These are phyloP conservation scores for Suillus paluster DNA, from an alignment of 768 basidiomycete genomes.

Conservation along the genomic window DNA sequence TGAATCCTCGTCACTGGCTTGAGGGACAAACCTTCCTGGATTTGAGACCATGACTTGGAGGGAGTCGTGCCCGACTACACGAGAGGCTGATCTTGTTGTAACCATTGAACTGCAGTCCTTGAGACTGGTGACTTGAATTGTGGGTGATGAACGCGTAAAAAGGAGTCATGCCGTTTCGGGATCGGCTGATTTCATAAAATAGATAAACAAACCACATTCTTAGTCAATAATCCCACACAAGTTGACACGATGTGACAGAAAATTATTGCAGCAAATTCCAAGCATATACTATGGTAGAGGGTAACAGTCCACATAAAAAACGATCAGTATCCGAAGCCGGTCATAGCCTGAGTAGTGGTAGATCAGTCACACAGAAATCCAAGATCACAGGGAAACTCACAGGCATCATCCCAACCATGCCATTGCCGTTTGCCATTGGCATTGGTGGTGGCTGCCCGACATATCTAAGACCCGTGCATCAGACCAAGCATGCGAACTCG, in stretches of 20 bases:
- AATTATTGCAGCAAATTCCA: conserved; percentile 31
- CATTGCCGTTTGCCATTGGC: conserved; percentile 59
- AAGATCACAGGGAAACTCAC: conserved; percentile 43
- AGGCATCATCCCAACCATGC: conserved; percentile 58
- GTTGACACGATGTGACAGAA: conserved; percentile 6
- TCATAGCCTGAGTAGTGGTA: conserved; percentile 54
- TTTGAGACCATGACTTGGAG: neutral
- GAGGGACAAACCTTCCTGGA: neutral
- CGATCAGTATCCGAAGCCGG: conserved; percentile 59
- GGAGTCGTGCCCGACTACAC: neutral
- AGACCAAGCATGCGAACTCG: neutral
- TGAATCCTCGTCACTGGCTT: neutral
- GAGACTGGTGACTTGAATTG: no score
- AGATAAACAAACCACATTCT: neutral
- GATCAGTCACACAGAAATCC: neutral
- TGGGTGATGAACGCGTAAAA: neutral
- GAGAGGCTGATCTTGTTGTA: neutral
- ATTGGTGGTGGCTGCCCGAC: conserved; percentile 64
- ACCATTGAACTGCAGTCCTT: neutral
- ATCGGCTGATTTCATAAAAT: neutral
- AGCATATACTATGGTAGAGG: conserved; percentile 31
- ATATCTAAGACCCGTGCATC: conserved; percentile 46
- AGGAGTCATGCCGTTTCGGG: neutral
- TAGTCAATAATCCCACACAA: no score
- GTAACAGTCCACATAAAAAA: conserved; percentile 15